Evolutionary conservation across 139 green algal genomes (phyloP).

Genomic region (Chlorella sp.): DNA sequence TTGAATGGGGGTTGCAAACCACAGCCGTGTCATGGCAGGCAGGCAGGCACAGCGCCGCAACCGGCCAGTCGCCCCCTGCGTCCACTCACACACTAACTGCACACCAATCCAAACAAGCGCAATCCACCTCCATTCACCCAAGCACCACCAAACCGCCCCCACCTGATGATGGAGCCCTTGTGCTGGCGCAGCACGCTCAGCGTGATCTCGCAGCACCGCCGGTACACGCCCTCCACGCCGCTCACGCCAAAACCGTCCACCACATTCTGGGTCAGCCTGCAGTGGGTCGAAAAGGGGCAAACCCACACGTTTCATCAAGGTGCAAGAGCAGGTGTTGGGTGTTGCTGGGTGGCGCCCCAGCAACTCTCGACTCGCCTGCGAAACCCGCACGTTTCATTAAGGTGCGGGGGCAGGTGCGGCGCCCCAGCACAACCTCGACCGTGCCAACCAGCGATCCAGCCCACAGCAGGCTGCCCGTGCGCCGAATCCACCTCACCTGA

Average conservation of each 20-base stretch:
- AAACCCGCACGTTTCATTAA: no score
- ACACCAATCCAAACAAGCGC: no score
- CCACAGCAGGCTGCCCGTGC: neutral
- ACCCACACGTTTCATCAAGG: no score
- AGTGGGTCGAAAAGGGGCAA: no score
- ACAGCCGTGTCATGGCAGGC: slow-evolving; percentile 50
- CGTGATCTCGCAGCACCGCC: slow-evolving; percentile 85
- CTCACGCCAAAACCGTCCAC: slow-evolving; percentile 93
- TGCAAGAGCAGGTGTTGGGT: no score
- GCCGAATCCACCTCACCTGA: slow-evolving; percentile 49
- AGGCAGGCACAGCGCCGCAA: neutral
- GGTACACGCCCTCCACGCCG: slow-evolving; percentile 91
- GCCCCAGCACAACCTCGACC: no score
- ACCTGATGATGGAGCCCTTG: slow-evolving; percentile 16
- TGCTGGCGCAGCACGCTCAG: slow-evolving; percentile 66
- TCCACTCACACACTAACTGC: neutral
- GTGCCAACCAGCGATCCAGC: neutral
- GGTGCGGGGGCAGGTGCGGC: no score
- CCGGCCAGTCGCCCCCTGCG: neutral
- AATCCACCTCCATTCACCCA: no score
- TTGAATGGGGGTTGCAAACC: slow-evolving; percentile 65
- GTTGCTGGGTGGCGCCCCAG: no score
- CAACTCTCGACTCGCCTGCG: no score
- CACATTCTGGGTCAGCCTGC: slow-evolving; percentile 96
- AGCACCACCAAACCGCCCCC: neutral